A percentile compares a stretch with the other conserved stretches of the same genome.
These are phyloP conservation scores for Ceratocystiopsis brevicomis DNA, from an alignment of 2,329 filamentous ascomycete genomes.

Conservation along the genomic window DNA sequence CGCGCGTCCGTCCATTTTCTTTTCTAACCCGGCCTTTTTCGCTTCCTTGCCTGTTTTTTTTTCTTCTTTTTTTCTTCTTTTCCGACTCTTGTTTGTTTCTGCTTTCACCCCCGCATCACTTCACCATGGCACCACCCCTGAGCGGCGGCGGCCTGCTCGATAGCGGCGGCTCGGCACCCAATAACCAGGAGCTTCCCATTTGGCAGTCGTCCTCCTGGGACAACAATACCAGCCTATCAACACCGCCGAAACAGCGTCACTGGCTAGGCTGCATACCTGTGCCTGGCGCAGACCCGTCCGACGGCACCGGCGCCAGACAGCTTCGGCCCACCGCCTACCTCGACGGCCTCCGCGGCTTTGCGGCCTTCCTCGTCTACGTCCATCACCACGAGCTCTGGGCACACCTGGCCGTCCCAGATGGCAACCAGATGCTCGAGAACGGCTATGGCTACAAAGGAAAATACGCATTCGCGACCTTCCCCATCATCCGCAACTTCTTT, in stretches of 20 bases:
- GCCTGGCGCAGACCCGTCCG: neutral
- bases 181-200: conserved; percentile 1
- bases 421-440: conserved; percentile 28
- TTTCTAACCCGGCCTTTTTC: neutral
- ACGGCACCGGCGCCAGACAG: neutral
- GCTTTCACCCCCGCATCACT: neutral
- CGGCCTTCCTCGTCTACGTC: conserved; percentile 45
- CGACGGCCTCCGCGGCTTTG: conserved; percentile 48
- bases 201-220: conserved; percentile 1
- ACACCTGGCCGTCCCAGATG: conserved; percentile 19
- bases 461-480: conserved; percentile 32
- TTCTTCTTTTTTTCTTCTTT: neutral
- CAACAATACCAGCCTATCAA: neutral
- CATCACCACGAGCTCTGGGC: conserved; percentile 42
- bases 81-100: neutral
- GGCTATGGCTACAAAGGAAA: conserved; percentile 30
- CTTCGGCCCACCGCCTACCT: conserved; percentile 38
- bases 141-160: conserved; percentile 4
- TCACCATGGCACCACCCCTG: neutral
- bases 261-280: neutral
- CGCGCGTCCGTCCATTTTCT: no score
- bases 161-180: neutral
- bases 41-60: neutral
- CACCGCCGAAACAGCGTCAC: neutral
- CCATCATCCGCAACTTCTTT: conserved; percentile 39